These are phyloP conservation scores for Saccharomycopsis selenospora DNA, from an alignment of 805 yeast species.

Conservation along the genomic window DNA sequence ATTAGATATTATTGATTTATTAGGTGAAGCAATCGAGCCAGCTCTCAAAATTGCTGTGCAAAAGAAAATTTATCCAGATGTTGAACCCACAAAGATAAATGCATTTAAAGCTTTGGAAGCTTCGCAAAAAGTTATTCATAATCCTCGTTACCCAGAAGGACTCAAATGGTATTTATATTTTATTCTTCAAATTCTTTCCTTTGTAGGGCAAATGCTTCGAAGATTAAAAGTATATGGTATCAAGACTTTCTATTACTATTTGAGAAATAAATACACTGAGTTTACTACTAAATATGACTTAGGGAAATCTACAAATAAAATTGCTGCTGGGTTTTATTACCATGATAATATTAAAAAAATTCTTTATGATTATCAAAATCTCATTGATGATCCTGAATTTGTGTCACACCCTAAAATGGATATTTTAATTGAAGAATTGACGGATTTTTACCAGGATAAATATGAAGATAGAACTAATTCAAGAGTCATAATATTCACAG, in stretches of 20 bases:
- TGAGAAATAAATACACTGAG: conserved; percentile 49
- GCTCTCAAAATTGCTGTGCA: conserved; percentile 56
- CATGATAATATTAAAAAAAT: conserved; percentile 41
- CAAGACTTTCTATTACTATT: conserved; percentile 63
- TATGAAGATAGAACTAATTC: conserved; percentile 38
- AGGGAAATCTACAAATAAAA: conserved; percentile 57
- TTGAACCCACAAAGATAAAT: conserved; percentile 62
- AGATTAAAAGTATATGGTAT: conserved; percentile 78
- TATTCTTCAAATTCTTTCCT: conserved; percentile 53
- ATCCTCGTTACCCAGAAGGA: conserved; percentile 56
- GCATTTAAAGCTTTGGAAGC: conserved; percentile 67
- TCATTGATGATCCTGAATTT: conserved; percentile 33
- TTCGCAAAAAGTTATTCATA: conserved; percentile 47
- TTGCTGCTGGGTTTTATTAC: conserved; percentile 54
- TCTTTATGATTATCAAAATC: conserved; percentile 37
- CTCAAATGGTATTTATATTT: conserved; percentile 66
- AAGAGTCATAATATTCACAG: conserved; percentile 81
- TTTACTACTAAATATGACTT: conserved; percentile 49
- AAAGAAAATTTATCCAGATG: conserved; percentile 52
- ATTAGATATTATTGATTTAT: conserved; percentile 42
- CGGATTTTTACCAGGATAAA: conserved; percentile 42
- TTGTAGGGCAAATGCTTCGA: conserved; percentile 64
- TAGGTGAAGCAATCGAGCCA: conserved; percentile 64
- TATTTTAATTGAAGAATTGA: conserved; percentile 48
- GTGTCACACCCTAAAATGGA: conserved; percentile 67